Evolutionary conservation across 2,329 filamentous ascomycete genomes (phyloP), one percentile per base, ranked within the genome.

Genomic region (Nothophoma quercina): DNA sequence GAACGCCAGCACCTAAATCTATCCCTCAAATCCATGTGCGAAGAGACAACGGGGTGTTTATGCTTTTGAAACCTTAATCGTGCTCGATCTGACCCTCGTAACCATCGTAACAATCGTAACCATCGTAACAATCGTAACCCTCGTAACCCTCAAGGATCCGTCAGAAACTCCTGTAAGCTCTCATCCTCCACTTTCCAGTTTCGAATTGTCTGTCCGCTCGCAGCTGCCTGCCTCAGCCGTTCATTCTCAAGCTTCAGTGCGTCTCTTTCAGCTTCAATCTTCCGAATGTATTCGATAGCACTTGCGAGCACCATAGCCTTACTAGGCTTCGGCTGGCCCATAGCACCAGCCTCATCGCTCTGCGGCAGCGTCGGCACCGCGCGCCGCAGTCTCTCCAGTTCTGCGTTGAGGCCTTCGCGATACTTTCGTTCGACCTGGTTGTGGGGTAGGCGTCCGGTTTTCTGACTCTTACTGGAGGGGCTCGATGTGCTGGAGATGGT

Each of bases 231-330:
- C 29, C 62, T 50, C 22, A 74, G 51, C 35, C 55, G 47, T 30
- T 71, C 68, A 21, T 66, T 64, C 51, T 73, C 68, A 5, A 56
- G 54, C n/a, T 48, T 54, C 7, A 68, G 41, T 8, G 51, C 53
- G 43, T 71, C 68, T 15, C 69, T 55, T 45, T 73, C 70, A 16
- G 51, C 56, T 51, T 73, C 68, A 34, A 71, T 56, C 9, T 41
- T 59, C 16, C 56, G 58, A 25, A 73, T 73, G 34, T 73, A 72
- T 5, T 73, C 69, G 29, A 73, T 71, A 6, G 70, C 70, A 7
- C 60, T 62, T 0, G 63, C 57, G 7, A 73, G 55, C 9, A 73
- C 63, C 62, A 66, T 71, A 15, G 68, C 66, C 38, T 73, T 73
- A 44, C 67, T 71, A 7, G 70, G 70, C 51, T 69, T 69, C 1